phyloP scores from a whole-genome alignment of 2,329 filamentous ascomycete genomes.

The Acrocalymma vagum region DNA sequence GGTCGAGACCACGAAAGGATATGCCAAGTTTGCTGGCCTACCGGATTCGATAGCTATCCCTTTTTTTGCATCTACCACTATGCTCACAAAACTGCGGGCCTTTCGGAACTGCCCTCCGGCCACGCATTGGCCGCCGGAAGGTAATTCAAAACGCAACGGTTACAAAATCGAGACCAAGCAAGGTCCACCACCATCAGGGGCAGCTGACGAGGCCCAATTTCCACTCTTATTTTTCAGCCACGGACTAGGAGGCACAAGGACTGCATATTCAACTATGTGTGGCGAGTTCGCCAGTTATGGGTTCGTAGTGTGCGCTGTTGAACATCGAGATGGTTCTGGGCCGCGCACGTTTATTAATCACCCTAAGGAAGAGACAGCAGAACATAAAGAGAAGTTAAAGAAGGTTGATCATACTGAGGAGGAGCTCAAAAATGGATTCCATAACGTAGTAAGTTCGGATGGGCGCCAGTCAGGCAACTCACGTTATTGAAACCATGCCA shows the following conservation, averaged over 20 bases:
- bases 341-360: slow-evolving; percentile 70
- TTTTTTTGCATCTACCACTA: slow-evolving; percentile 65
- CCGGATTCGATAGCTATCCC: slow-evolving; percentile 56
- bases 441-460: slow-evolving; percentile 53
- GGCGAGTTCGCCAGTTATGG: slow-evolving; percentile 73
- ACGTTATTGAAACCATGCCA: slow-evolving; percentile 21
- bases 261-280: slow-evolving; percentile 69
- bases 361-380: slow-evolving; percentile 41
- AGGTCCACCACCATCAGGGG: slow-evolving; percentile 48
- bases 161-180: slow-evolving; percentile 51
- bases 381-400: slow-evolving; percentile 35
- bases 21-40: slow-evolving; percentile 68
- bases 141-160: slow-evolving; percentile 47
- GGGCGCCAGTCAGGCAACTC: slow-evolving; percentile 2
- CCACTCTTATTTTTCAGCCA: slow-evolving; percentile 73
- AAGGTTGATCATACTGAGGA: slow-evolving; percentile 49
- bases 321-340: slow-evolving; percentile 72
- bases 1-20: slow-evolving; percentile 65
- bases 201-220: slow-evolving; percentile 56
- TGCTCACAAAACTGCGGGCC: slow-evolving; percentile 72
- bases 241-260: slow-evolving; percentile 70
- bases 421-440: slow-evolving; percentile 51
- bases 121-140: slow-evolving; percentile 60
- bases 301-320: slow-evolving; percentile 70
- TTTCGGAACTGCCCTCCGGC: slow-evolving; percentile 69